Base-by-base conservation (phyloP, 2,329 filamentous ascomycete species). In the Fusarium torulosum region DNA sequence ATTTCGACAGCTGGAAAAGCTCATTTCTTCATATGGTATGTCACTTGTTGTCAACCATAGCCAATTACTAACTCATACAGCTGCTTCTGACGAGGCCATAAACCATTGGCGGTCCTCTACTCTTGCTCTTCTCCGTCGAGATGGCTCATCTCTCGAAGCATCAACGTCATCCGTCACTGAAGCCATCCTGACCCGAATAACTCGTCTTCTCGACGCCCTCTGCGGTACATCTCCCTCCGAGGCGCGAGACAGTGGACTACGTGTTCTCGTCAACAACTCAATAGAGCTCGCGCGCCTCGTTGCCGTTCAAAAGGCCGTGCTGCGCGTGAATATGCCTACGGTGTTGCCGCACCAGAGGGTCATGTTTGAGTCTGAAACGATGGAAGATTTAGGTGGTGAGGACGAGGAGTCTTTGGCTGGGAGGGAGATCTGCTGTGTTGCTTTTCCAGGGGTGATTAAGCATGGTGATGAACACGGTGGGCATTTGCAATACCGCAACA, bases 101-200 rank as follows among this genome's bases (percentile, higher is more conserved):
- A 90, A 90, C 73, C 85, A 88, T 72, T 91, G 89, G 89, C 86
- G 89, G 38, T 86, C 88, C 7, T 81, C 83, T n/a, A 91, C 89
- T 3, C 81, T 91, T 40, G 82, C 85, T 25, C 81, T 89, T 42
- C 76, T 91, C 50, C 83, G 83, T 53, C 86, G 86, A 70, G 85
- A 86, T 61, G 80, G 84, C 7, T 75, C 78, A 17, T 72, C 79
- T 56, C 79, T 88, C 33, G 78, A 82, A 50, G 70, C 76, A 15
- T 79, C 84, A 69, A 87, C 85, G 5, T 65, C 76, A 20, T 67
- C 72, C 23, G 72, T 83, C 31, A 78, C 79, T 17, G 80, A 84
- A 37, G 70, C 73, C 14, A 78, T 87, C 40, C 75, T 87, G 17
- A 69, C 76, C 4, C 81, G 80, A 44, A 77, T 86, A 51, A 86